These are phyloP conservation scores for Termitomyces sp. DNA, from an alignment of 768 basidiomycete genomes.

Conservation along the genomic window DNA sequence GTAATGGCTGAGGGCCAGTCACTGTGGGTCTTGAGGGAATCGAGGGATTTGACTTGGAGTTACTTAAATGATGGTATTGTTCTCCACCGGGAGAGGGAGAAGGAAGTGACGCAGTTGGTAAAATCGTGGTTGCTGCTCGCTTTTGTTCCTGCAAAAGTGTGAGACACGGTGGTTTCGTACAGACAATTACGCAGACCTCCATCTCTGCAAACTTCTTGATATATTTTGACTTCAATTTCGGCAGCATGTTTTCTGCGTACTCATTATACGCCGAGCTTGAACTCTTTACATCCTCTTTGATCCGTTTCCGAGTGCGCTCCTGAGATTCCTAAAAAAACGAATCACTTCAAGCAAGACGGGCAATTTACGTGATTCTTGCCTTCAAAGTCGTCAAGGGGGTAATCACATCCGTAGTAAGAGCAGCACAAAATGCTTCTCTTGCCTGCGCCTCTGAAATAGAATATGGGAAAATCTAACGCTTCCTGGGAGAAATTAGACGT, in stretches of 20 bases:
- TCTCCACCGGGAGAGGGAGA: constrained; percentile 33
- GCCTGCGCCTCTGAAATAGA: constrained; percentile 68
- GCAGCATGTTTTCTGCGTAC: constrained; percentile 75
- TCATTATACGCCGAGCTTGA: constrained; percentile 77
- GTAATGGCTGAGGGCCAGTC: constrained; percentile 69
- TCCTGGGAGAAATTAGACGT: constrained; percentile 14
- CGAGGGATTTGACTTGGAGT: constrained; percentile 43
- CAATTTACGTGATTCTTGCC: constrained; percentile 33
- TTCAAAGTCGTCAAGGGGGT: constrained; percentile 63
- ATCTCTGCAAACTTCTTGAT: constrained; percentile 83
- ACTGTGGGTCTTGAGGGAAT: constrained; percentile 51
- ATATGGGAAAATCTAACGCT: constrained; percentile 10
- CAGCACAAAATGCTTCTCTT: constrained; percentile 72
- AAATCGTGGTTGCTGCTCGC: constrained; percentile 36
- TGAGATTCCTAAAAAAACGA: constrained; percentile 67
- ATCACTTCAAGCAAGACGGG: neutral
- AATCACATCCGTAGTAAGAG: constrained; percentile 72
- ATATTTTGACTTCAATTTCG: constrained; percentile 77
- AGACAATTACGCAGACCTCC: constrained; percentile 51
- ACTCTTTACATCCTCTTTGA: constrained; percentile 87
- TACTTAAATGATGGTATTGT: constrained; percentile 28
- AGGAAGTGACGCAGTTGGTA: constrained; percentile 29
- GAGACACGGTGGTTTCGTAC: neutral
- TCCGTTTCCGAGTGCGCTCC: constrained; percentile 86
- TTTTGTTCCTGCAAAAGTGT: constrained; percentile 58